A percentile compares a stretch with the other conserved stretches of the same genome.
These are phyloP conservation scores for Trapa bicornis DNA, from an alignment of 345 rosid genomes.

Conservation along the genomic window DNA sequence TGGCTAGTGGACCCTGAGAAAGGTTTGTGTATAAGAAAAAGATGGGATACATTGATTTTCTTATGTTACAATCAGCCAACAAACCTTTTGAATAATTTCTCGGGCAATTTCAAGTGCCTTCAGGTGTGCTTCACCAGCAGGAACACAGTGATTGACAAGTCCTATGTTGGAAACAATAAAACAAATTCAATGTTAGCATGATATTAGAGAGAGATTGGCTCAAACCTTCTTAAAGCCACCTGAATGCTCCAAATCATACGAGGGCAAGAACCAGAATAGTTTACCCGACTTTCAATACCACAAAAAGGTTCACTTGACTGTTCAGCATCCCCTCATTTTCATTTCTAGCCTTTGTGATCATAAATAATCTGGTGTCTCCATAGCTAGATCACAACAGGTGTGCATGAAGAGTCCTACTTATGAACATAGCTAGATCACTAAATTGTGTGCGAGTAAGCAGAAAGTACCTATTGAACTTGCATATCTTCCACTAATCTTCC, in stretches of 20 bases:
- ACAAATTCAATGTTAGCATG: background rate
- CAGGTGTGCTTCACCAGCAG: conserved; percentile 53
- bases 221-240: background rate
- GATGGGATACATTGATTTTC: background rate
- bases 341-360: too few relatives aligned
- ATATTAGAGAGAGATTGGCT: background rate
- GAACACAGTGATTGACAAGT: conserved; percentile 61
- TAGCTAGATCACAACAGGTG: too few relatives aligned
- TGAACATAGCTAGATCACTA: too few relatives aligned
- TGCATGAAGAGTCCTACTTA: too few relatives aligned
- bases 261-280: background rate
- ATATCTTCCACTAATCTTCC: conserved; percentile 57
- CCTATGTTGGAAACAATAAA: conserved; percentile 24
- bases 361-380: too few relatives aligned
- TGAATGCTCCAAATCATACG: background rate
- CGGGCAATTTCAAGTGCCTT: conserved; percentile 80
- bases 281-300: too few relatives aligned
- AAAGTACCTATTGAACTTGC: conserved; percentile 53
- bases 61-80: background rate
- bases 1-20: conserved; percentile 61
- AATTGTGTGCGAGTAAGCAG: background rate
- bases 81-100: conserved; percentile 69
- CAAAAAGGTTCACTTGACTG: too few relatives aligned
- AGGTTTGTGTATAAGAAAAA: background rate
- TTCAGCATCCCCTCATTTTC: too few relatives aligned